Percentiles rank a stretch among this genome's conserved stretches.
These are phyloP conservation scores for Lichtheimia hyalospora DNA, from an alignment of 371 early-diverging fungal genomes.

Conservation along the genomic window DNA sequence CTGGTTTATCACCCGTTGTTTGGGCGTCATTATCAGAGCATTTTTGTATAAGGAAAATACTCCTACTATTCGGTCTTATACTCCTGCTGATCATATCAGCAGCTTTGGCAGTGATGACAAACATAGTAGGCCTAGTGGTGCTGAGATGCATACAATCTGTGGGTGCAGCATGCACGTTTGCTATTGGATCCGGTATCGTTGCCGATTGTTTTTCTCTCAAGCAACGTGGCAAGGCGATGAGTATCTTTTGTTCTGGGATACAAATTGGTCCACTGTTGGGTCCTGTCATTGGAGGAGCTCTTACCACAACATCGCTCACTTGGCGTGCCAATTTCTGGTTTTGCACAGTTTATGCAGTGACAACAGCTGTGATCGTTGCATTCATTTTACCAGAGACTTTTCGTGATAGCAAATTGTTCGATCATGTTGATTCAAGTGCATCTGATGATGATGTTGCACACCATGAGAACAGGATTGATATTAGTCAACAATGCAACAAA, in stretches of 20 bases:
- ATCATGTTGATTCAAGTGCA: neutral
- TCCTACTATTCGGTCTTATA: slow-evolving; percentile 47
- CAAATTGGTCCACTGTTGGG: slow-evolving; percentile 56
- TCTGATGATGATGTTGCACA: neutral
- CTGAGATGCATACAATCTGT: slow-evolving; percentile 70
- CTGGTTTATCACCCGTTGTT: slow-evolving; percentile 63
- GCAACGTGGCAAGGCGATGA: slow-evolving; percentile 29
- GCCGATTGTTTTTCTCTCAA: slow-evolving; percentile 26
- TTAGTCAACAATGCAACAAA: neutral
- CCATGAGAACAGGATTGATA: neutral
- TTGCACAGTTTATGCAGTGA: slow-evolving; percentile 48
- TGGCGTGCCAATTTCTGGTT: slow-evolving; percentile 67
- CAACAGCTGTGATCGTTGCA: slow-evolving; percentile 15
- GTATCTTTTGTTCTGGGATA: slow-evolving; percentile 50
- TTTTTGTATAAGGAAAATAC: slow-evolving; percentile 42
- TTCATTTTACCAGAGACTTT: slow-evolving; percentile 66
- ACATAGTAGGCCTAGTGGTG: slow-evolving; percentile 56
- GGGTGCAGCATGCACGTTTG: slow-evolving; percentile 61
- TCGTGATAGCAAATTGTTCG: slow-evolving; percentile 18
- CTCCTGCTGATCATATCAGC: slow-evolving; percentile 49
- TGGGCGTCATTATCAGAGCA: slow-evolving; percentile 71
- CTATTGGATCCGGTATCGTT: slow-evolving; percentile 15
- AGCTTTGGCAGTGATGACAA: slow-evolving; percentile 58
- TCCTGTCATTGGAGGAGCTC: slow-evolving; percentile 29
- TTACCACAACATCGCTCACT: slow-evolving; percentile 25